phyloP scores from a whole-genome alignment of 2,329 filamentous ascomycete genomes.

The Leptographium wingfieldii region DNA sequence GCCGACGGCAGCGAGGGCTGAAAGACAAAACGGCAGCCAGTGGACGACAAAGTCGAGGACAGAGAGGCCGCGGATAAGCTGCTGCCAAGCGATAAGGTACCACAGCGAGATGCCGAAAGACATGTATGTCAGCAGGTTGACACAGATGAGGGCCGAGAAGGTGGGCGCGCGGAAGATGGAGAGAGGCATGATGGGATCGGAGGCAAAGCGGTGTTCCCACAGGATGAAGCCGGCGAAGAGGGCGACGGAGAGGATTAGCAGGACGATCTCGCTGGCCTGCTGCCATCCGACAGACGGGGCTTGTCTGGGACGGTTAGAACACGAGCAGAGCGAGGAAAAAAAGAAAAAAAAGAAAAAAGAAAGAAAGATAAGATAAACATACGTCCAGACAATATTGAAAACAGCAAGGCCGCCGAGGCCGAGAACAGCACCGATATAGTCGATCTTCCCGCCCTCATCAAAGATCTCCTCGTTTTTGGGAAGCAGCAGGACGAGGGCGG shows the following conservation, averaged over 20 bases:
- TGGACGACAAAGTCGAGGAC: slow-evolving; percentile 25
- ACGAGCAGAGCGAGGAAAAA: neutral
- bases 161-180: slow-evolving; percentile 10
- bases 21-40: slow-evolving; percentile 29
- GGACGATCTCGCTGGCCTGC: slow-evolving; percentile 5
- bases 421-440: slow-evolving; percentile 10
- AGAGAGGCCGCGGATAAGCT: slow-evolving; percentile 26
- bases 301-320: slow-evolving; percentile 10
- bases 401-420: slow-evolving; percentile 6
- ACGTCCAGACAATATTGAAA: slow-evolving; percentile 11
- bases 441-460: slow-evolving; percentile 8
- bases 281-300: slow-evolving; percentile 8
- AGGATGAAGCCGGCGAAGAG: slow-evolving; percentile 8
- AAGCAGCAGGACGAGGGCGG: slow-evolving; percentile 10
- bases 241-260: slow-evolving; percentile 9
- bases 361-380: slow-evolving; percentile 8
- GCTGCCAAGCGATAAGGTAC: slow-evolving; percentile 13
- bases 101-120: slow-evolving; percentile 11
- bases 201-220: slow-evolving; percentile 9
- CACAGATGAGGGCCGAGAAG: slow-evolving; percentile 8
- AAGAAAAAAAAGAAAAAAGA: slow-evolving; percentile 10
- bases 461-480: slow-evolving; percentile 14
- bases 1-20: slow-evolving; percentile 24
- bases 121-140: slow-evolving; percentile 12
- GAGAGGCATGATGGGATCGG: slow-evolving; percentile 11